Base-by-base conservation (phyloP, 257 asterid genomes). In the Lithospermum erythrorhizon region DNA sequence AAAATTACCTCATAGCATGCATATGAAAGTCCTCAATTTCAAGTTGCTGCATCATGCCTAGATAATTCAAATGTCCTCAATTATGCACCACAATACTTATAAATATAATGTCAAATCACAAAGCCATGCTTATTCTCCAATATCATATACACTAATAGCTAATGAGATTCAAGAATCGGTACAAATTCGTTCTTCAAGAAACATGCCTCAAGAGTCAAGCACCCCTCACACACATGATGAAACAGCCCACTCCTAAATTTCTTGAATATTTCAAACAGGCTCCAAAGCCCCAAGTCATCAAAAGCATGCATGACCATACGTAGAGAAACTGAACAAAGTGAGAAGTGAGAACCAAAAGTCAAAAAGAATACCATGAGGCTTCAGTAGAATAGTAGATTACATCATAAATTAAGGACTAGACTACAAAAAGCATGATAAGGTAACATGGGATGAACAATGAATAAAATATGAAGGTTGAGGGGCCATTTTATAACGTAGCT, bases 381-480 rank as follows among this genome's bases (percentile, higher is more conserved):
- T 16, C 63, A 56, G 20, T 3, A 60, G 19, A 14, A 6, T 22
- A 61, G 20, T 3, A 60, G 19, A 14, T 13, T 22, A 61, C 16
- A 37, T 56, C n/a, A 35, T 17, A 24, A 57, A 62, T 56, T 30
- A 57, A 63, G 18, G 1, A 52, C 51, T 49, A 9, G 6, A 19
- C 1, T 3, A 59, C 13, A 51, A 56, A 41, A 29, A 45, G 53
- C 6, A 29, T 61, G 59, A 54, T 1, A 55, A 62, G 62, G 66
- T 10, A 53, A 53, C 70, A 41, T 41, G 49, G 49, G 17, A 51
- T 53, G 75, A 66, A 59, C 47, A 61, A 60, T 57, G 48, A 20
- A 21, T 41, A 41, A 41, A 41, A 41, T 41, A 11, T 22, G 53
- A 51, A 48, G 27, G 24, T 47, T 49, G 30, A 61, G 47, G 64